Percentiles rank a stretch among this genome's conserved stretches.
Conservation (phyloP, 2,329 filamentous ascomycete species). For the Emergomyces africanus region DNA sequence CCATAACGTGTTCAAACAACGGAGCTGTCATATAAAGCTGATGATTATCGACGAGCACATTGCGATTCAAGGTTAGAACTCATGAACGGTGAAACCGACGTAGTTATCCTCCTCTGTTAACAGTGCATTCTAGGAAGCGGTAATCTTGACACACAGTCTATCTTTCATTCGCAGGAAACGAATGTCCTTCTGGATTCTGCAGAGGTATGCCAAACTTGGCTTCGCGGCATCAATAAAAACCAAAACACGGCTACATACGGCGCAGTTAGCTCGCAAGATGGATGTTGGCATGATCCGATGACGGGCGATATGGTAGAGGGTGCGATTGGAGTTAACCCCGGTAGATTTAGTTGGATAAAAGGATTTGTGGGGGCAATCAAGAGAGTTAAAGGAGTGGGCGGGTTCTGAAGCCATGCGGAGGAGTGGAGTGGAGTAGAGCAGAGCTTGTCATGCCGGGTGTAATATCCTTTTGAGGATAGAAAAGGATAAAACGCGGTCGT, state of each 20-base stretch:
- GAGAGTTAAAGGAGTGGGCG: constrained; percentile 44
- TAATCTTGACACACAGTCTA: constrained; percentile 70
- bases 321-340: constrained; percentile 41
- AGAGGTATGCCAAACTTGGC: constrained; percentile 50
- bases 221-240: constrained; percentile 48
- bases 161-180: constrained; percentile 66
- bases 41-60: constrained; percentile 59
- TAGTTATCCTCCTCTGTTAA: neutral
- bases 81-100: neutral
- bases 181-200: constrained; percentile 61
- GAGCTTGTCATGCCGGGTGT: neutral
- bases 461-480: neutral
- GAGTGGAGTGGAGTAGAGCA: neutral
- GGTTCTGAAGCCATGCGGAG: constrained; percentile 30
- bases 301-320: constrained; percentile 36
- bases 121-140: constrained; percentile 40
- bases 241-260: constrained; percentile 55
- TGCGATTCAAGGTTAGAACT: constrained; percentile 46
- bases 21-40: constrained; percentile 65
- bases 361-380: constrained; percentile 46
- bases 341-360: constrained; percentile 46
- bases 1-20: constrained; percentile 50
- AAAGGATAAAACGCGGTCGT: neutral
- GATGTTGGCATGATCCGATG: constrained; percentile 47
- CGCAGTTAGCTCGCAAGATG: constrained; percentile 40